These are phyloP conservation scores for Lyophyllum shimeji DNA, from an alignment of 768 basidiomycete genomes.

Conservation along the genomic window DNA sequence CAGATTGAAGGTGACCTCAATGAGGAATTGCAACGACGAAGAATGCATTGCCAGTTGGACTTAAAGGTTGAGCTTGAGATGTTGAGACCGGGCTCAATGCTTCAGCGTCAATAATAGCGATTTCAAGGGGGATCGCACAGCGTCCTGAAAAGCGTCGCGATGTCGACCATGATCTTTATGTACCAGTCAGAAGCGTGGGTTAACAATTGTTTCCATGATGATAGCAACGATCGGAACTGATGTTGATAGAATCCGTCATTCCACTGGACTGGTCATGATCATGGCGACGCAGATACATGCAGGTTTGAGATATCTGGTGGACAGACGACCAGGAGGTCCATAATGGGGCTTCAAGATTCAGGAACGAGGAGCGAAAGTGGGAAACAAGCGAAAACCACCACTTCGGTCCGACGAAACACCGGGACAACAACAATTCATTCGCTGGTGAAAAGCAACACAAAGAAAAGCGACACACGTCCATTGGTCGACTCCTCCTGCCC, in stretches of 20 bases:
- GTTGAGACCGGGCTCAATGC: constrained; percentile 7
- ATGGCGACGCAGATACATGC: no score
- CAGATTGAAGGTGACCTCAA: constrained; percentile 13
- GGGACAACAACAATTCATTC: no score
- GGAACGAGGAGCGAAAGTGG: no score
- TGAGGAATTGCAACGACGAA: constrained; percentile 5
- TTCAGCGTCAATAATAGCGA: background rate
- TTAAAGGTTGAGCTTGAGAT: background rate
- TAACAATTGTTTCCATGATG: background rate
- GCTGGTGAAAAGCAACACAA: no score
- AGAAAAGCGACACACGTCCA: no score
- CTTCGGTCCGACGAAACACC: no score
- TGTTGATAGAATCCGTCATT: background rate
- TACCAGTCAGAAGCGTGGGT: background rate
- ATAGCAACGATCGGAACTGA: background rate
- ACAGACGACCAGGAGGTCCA: no score
- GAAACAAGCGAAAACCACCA: no score
- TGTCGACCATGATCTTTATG: constrained; percentile 1
- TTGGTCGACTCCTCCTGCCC: no score
- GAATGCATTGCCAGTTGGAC: background rate
- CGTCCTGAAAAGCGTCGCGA: background rate
- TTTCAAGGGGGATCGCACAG: constrained; percentile 8
- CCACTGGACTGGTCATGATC: no score
- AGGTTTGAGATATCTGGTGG: no score
- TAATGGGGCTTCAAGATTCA: no score